Base-by-base conservation (phyloP, 345 rosid genomes). In the Acer saccharum region DNA sequence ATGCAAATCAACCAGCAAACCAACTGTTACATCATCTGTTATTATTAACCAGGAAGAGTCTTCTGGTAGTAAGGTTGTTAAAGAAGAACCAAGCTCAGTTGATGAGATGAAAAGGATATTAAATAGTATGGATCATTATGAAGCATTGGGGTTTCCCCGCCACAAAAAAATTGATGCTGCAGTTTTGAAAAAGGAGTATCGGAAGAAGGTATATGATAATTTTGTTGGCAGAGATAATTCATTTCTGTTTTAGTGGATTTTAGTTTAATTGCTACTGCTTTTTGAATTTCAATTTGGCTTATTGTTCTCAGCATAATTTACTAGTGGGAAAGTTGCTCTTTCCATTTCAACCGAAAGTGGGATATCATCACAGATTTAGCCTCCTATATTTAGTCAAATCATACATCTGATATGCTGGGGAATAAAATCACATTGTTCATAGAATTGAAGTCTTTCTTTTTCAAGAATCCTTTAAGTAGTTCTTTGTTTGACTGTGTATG, bases 61-160 rank as follows among this genome's bases (percentile, higher is more conserved):
- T 74, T 79, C 87, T 61, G 55, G 73, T 69, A 83, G 80, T 71
- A 93, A 86, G 80, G 77, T 86, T 68, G 82, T 86, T 52, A 84
- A 73, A 78, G 88, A 91, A 78, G 98, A 90, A 46, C 71, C 75
- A 35, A 83, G 82, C 75, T 91, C 98, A 43, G 77, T 76, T 74
- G 90, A 88, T 83, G 99, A 96, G 82, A 96, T 96, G 95, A 90
- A 82, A 84, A 89, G 97, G 81, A 96, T 96, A 88, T 83, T 92
- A 68, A 85, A 81, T 77, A 86, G 97, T 80, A 18, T 67, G 57
- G 88, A 93, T 84, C 97, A 97, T 84, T 97, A 97, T 79, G 94
- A 93, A 77, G 94, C 96, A 18, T 76, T 97, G 73, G 99, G 91
- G 73, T 81, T 94, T 81, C 82, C 92, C 72, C 91, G 97, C 44